Base-by-base conservation (phyloP, 495 filamentous ascomycete genomes). In the Patellaria atrata region DNA sequence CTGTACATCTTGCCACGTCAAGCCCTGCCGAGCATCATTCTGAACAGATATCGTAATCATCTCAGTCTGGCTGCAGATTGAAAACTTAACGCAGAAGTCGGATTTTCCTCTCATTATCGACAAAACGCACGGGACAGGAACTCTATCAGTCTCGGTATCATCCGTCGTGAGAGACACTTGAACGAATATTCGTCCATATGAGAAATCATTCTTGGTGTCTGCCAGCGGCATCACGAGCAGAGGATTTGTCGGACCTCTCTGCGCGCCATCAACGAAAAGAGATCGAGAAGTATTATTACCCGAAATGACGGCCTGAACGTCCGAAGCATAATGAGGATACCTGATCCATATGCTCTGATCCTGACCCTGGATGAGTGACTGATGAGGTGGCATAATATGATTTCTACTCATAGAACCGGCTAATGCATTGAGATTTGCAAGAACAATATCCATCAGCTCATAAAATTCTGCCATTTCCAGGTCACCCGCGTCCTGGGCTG, bases 381-480 rank as follows among this genome's bases (percentile, higher is more conserved):
- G 55, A 30, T 61, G 50, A 1, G 74, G 66, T 2, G 79, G 68
- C 39, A 94, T 58, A 30, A 82, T 73, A 23, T 74, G 70, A 47
- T 87, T 85, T 25, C 78, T 64, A 52, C 77, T 79, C 71, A 92
- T 91, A 1, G 81, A 89, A 44, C 77, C 65, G 3, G 78, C 63
- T 29, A 94, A 50, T 21, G 80, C 80, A 17, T 70, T 72, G 38
- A 94, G 48, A 50, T 71, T 76, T 14, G 70, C 68, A 22, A 65
- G 38, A 3, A 82, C 57, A 1, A 50, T 53, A 34, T 78, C 62
- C 41, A 75, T 65, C 3, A 68, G 54, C 35, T 60, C 61, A 21
- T 70, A 51, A n/a, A 68, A 40, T 16, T 65, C 63, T 9, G 57
- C 62, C 42, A 67, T 40, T 6, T 54, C 51, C 24, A 53, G 51